Evolutionary conservation across 306 rosid species (phyloP), one percentile per base, ranked within the genome.

Genomic region (Glycine soja): DNA sequence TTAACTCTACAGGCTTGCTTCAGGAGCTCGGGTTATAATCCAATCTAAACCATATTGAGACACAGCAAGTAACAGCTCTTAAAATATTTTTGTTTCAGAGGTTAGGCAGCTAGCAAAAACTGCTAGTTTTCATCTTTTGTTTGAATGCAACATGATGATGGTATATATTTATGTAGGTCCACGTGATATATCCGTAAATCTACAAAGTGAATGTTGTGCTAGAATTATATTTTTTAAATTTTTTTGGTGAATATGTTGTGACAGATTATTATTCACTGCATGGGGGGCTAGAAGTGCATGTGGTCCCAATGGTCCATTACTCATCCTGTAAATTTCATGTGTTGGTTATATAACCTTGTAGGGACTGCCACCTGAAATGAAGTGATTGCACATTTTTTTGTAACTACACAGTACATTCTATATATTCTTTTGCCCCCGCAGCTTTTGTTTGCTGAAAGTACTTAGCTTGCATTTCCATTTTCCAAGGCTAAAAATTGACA

Each of bases 1-100:
- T 88, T 75, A 74, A 78, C 72, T 54, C 77, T 52, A 76, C 97
- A 95, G 97, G 97, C 95, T 95, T 88, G 90, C 98, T 89, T 95
- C 98, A 9, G 97, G 98, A 90, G 97, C 95, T 90, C 87, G 95
- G 91, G 92, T 95, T 89, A 89, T 92, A 89, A 91, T 95, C 80
- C 91, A 90, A 80, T 88, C 97, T 45, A 94, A 81, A 86, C 86
- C 87, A 51, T 84, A 84, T 11, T 72, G 80, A 7, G 73, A 83
- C 52, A 52, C 68, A 50, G 75, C 74, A n/a, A 74, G 75, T 58
- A 82, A 82, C 79, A 84, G 64, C 83, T 82, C 89, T 6, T 90
- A 54, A 76, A 24, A 74, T 65, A 6, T 38, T 2, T 7, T 56
- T 50, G 53, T 65, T 59, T 12, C 45, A 73, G 56, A 57, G 74